phyloP scores from a whole-genome alignment of 176 grass and related monocot species.

The Phoenix dactylifera region DNA sequence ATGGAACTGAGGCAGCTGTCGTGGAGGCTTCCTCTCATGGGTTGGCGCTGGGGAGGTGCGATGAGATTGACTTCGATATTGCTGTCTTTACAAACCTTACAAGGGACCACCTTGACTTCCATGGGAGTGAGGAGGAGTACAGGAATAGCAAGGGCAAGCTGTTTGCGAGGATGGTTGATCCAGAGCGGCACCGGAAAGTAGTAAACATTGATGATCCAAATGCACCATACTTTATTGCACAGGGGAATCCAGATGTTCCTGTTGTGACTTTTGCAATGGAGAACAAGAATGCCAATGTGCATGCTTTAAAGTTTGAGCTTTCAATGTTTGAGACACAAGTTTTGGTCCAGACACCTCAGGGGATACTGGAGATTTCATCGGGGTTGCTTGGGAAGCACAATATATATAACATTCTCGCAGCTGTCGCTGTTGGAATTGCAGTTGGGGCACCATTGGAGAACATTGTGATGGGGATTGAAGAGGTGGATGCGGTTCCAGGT shows the following conservation, averaged over 20 bases:
- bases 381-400: conserved; percentile 80
- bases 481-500: conserved; percentile 92
- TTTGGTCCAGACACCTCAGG: conserved; percentile 79
- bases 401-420: conserved; percentile 87
- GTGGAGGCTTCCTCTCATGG: conserved; percentile 55
- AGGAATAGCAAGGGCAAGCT: conserved; percentile 49
- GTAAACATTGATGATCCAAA: conserved; percentile 90
- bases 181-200: conserved; percentile 73
- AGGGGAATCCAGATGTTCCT: conserved; percentile 65
- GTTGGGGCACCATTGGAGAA: conserved; percentile 75
- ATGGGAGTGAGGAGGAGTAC: conserved; percentile 59
- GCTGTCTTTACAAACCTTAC: conserved; percentile 77
- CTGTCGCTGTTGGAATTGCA: conserved; percentile 88
- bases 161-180: conserved; percentile 81
- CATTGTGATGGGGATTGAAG: conserved; percentile 90
- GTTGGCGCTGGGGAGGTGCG: conserved; percentile 30
- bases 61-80: conserved; percentile 77
- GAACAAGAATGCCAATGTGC: conserved; percentile 87
- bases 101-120: conserved; percentile 34
- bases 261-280: conserved; percentile 89
- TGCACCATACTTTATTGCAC: conserved; percentile 53
- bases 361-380: conserved; percentile 94
- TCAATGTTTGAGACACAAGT: conserved; percentile 94
- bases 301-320: conserved; percentile 78
- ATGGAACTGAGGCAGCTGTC: conserved; percentile 74